A percentile compares a stretch with the other conserved stretches of the same genome.
phyloP scores from a whole-genome alignment of 441 rosid genomes.

The Capsella rubella region DNA sequence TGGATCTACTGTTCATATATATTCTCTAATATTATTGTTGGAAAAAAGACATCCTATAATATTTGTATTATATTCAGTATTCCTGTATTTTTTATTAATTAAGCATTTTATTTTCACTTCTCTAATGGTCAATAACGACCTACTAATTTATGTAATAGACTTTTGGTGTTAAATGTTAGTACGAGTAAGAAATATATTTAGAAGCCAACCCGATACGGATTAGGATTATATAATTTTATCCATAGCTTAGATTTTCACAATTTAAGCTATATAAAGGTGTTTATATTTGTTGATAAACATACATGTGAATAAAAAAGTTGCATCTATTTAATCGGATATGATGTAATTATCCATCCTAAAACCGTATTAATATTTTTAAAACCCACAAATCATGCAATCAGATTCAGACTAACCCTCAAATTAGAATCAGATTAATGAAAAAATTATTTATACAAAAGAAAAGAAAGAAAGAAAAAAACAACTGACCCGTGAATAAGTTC shows the following conservation, averaged over 20 bases:
- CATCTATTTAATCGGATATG: too few relatives aligned
- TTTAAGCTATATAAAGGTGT: background rate
- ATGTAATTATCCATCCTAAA: too few relatives aligned
- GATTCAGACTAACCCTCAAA: background rate
- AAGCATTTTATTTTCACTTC: background rate
- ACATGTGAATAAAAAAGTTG: background rate
- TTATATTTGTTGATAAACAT: background rate
- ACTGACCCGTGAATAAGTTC: background rate
- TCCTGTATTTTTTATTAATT: background rate
- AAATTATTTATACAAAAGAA: background rate
- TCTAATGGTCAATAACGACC: slow-evolving; percentile 1
- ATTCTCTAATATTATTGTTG: background rate
- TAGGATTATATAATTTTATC: background rate
- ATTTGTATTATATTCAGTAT: background rate
- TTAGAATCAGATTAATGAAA: background rate
- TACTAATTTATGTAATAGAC: background rate
- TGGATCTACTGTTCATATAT: background rate
- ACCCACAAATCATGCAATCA: background rate
- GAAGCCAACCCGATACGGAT: background rate
- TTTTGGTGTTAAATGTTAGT: background rate
- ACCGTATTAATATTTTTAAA: too few relatives aligned
- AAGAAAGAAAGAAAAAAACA: background rate
- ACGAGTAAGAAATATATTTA: background rate
- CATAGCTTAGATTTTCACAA: background rate
- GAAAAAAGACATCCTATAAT: background rate